Evolutionary conservation across 768 basidiomycete genomes (phyloP).

Genomic region (Jaapia argillacea): DNA sequence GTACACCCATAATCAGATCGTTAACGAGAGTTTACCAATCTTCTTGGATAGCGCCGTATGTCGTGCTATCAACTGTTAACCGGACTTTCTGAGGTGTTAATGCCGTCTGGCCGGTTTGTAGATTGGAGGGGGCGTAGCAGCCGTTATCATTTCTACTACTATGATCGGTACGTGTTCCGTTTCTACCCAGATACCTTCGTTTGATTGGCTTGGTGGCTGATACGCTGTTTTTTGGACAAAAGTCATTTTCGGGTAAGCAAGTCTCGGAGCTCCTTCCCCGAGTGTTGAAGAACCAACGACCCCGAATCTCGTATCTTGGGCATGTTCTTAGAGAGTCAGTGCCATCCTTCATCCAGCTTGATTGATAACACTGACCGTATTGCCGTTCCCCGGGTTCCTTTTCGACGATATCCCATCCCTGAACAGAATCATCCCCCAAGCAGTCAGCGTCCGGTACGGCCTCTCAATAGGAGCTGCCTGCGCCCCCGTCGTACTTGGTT

Average conservation of each 20-base stretch:
- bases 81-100: neutral
- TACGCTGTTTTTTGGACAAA: conserved; percentile 1
- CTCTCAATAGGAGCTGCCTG: conserved; percentile 44
- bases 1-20: conserved; percentile 35
- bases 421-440: conserved; percentile 55
- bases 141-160: conserved; percentile 69
- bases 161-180: conserved; percentile 42
- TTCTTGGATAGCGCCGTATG: conserved; percentile 64
- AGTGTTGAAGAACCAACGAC: too few relatives aligned
- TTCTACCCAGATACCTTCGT: neutral
- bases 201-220: too few relatives aligned
- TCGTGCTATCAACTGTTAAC: too few relatives aligned
- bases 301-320: too few relatives aligned
- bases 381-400: neutral
- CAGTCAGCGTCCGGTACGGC: conserved; percentile 61
- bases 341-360: neutral
- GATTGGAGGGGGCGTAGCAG: conserved; percentile 64
- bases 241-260: conserved; percentile 77
- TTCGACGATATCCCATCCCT: neutral
- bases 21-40: conserved; percentile 79
- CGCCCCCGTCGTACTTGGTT: conserved; percentile 36
- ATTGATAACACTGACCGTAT: neutral
- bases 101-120: conserved; percentile 8
- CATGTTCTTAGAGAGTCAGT: too few relatives aligned
- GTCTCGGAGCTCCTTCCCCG: neutral